Percentiles rank a stretch among this genome's conserved stretches.
phyloP scores from a whole-genome alignment of 1,139 yeast genomes.

The Taphrina betulina region DNA sequence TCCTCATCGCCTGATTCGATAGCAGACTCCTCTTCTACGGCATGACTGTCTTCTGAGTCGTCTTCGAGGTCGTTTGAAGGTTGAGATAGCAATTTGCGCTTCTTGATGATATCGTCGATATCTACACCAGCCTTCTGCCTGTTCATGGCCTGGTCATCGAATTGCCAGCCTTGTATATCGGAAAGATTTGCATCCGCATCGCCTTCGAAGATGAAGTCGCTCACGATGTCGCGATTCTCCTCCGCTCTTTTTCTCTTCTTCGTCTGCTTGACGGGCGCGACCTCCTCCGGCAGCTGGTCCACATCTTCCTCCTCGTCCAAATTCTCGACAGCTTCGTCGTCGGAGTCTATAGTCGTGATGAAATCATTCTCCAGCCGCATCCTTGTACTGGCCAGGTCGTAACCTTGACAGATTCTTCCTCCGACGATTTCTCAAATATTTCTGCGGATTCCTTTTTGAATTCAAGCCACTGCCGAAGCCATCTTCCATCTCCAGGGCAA shows the following conservation, averaged over 20 bases:
- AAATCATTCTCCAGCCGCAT: slow-evolving; percentile 1
- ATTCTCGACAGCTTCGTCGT: slow-evolving; percentile 23
- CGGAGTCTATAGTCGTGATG: slow-evolving; percentile 30
- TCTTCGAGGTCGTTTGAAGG: slow-evolving; percentile 31
- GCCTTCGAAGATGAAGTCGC: slow-evolving; percentile 71
- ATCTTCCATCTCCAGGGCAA: too few species aligned
- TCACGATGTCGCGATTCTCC: slow-evolving; percentile 47
- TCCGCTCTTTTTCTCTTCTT: slow-evolving; percentile 39
- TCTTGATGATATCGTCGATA: slow-evolving; percentile 76
- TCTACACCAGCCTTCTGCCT: slow-evolving; percentile 56
- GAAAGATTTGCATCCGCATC: slow-evolving; percentile 62
- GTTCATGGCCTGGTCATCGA: slow-evolving; percentile 52
- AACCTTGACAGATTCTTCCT: too few species aligned
- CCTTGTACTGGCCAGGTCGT: neutral
- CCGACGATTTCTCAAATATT: too few species aligned
- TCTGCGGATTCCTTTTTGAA: too few species aligned
- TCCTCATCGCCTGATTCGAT: slow-evolving; percentile 44
- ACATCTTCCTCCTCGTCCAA: slow-evolving; percentile 29
- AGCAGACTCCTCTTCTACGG: slow-evolving; percentile 46
- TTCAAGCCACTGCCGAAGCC: too few species aligned
- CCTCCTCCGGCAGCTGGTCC: slow-evolving; percentile 18
- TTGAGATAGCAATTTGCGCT: slow-evolving; percentile 47
- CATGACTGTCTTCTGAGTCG: slow-evolving; percentile 46
- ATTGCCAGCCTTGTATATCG: slow-evolving; percentile 79
- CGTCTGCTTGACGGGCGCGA: neutral